A percentile compares a stretch with the other conserved stretches of the same genome.
Evolutionary conservation across 192 early-diverging fungal species (phyloP).

Genomic region (Podila epigama): DNA sequence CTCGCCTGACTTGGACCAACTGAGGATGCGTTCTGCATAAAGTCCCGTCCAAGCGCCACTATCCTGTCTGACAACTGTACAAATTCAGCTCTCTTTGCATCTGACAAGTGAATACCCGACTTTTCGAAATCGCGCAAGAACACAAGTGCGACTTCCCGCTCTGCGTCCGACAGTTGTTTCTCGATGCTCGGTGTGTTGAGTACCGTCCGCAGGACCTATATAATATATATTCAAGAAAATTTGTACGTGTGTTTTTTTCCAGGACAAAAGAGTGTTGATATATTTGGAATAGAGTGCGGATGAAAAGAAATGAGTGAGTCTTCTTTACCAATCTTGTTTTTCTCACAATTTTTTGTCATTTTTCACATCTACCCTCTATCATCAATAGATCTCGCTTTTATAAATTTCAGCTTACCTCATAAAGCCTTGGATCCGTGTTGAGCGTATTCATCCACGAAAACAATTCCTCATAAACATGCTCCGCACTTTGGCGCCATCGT

Average conservation of each 20-base stretch:
- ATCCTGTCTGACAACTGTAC: conserved; percentile 87
- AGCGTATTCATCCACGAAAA: conserved; percentile 90
- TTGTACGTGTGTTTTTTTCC: background rate
- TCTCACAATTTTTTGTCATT: no score
- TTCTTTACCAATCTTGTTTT: no score
- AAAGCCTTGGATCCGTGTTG: conserved; percentile 90
- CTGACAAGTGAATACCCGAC: conserved; percentile 89
- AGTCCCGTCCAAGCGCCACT: conserved; percentile 76
- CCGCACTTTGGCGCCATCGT: conserved; percentile 75
- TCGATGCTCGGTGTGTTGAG: conserved; percentile 66
- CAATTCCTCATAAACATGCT: conserved; percentile 75
- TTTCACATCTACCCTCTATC: background rate
- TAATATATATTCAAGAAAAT: background rate
- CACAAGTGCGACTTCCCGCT: conserved; percentile 77
- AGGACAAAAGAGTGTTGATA: no score
- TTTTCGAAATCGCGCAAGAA: conserved; percentile 95
- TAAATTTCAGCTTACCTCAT: conserved; percentile 58
- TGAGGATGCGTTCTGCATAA: conserved; percentile 58
- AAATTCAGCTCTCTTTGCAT: conserved; percentile 70
- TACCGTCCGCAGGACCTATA: conserved; percentile 71
- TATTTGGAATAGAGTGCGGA: no score
- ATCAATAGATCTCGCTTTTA: background rate
- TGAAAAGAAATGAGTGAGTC: no score
- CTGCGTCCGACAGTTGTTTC: conserved; percentile 67
- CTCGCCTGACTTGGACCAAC: conserved; percentile 42